Base-by-base conservation (phyloP, 805 yeast species). In the Kuraishia cidri region DNA sequence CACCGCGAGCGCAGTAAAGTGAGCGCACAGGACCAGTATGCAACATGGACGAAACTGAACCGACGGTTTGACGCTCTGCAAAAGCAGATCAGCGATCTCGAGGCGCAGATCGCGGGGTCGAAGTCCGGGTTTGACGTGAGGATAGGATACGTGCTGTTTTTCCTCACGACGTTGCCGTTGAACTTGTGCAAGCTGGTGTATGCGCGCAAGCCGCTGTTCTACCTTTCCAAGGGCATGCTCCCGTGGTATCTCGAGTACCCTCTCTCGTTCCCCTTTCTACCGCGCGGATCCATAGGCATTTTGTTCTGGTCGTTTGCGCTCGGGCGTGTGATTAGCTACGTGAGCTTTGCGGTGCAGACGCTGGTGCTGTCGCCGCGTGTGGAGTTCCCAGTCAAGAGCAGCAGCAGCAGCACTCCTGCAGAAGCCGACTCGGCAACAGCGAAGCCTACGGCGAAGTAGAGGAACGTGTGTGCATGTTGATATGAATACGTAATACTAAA, bases 1-100 rank as follows among this genome's bases (percentile, higher is more conserved):
- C 63, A 70, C 42, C 62, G 59, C 10, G 73, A 77, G 44, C 69
- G 86, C 39, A 62, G 72, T 20, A 40, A 64, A 2, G 71, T 87
- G 7, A 73, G 85, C 35, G 90, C 97, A 2, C 96, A 90, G 54
- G 97, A 92, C 52, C 78, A 92, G 47, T 92, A 90, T 54, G 96
- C 97, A 19, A 79, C 73, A 47, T 92, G 97, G 97, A 94, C 97
- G 1, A 86, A 86, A 52, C 64, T 88, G 40, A 88, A 86, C 47
- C 70, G 98, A 31, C 70, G 67, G 44, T 59, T 68, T 37, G 87
- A 79, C 42, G 66, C 69, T 37, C 47, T 83, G 31, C 63, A 66
- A 28, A 62, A 55, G 11, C 75, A 81, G 38, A 58, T 80, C 27
- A 68, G 64, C 12, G 36, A 44, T 6, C 42, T 72, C 29, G 67